These are phyloP conservation scores for Mortierella sp. DNA, from an alignment of 371 early-diverging fungal genomes.

Conservation along the genomic window DNA sequence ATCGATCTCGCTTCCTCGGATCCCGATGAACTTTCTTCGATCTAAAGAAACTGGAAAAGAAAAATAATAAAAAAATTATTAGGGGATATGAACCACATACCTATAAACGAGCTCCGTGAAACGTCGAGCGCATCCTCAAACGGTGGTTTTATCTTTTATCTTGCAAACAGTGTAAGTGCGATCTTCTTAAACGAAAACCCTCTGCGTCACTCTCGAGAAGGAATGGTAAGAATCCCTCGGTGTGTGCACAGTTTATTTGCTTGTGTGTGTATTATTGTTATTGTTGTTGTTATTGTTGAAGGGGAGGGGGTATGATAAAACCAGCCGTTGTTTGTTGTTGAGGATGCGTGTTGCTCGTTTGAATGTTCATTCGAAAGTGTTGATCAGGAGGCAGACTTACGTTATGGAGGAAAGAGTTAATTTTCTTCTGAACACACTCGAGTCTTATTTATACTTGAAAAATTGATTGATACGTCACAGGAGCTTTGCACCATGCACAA, in stretches of 20 bases:
- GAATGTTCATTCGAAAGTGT: not conserved
- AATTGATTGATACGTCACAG: not conserved
- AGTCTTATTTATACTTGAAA: not conserved
- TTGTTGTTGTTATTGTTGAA: too few relatives aligned
- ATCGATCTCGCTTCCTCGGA: not conserved
- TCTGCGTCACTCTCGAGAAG: slow-evolving; percentile 55
- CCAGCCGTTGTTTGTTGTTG: not conserved
- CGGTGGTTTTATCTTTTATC: slow-evolving; percentile 41
- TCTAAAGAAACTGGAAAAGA: not conserved
- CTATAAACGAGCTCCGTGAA: slow-evolving; percentile 57
- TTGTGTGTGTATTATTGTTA: not conserved
- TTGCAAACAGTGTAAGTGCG: slow-evolving; percentile 59
- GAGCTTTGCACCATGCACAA: not conserved
- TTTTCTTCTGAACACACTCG: not conserved
- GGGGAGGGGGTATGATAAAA: not conserved
- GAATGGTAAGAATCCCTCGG: slow-evolving; percentile 49
- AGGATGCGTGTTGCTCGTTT: not conserved
- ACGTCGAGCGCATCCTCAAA: slow-evolving; percentile 58
- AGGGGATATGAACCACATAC: slow-evolving; percentile 47
- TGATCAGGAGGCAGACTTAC: slow-evolving; percentile 3
- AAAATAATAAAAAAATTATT: slow-evolving; percentile 10
- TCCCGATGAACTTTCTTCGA: not conserved
- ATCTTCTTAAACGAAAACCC: slow-evolving; percentile 46
- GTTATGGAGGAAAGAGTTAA: not conserved
- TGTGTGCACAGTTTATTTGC: slow-evolving; percentile 59